Conservation (phyloP, 305 asterid genomes). For the Plantago coronopus region DNA sequence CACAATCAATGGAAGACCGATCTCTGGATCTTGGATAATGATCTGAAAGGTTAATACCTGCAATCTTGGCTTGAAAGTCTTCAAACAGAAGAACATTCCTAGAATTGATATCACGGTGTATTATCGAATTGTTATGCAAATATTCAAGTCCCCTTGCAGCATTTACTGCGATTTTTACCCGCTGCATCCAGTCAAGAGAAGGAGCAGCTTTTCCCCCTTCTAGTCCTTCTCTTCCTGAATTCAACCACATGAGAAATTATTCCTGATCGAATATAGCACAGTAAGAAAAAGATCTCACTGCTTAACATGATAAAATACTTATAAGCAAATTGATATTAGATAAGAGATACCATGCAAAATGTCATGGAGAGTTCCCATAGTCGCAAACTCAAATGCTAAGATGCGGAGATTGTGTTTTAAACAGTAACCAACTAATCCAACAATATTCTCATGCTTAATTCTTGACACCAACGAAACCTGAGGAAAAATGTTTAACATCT, state of each 20-base stretch:
- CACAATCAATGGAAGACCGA: slow-evolving; percentile 47
- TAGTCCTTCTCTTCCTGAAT: slow-evolving; percentile 45
- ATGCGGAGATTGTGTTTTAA: slow-evolving; percentile 57
- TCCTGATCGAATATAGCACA: slow-evolving; percentile 2
- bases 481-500: slow-evolving; percentile 11
- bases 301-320: too few relatives aligned
- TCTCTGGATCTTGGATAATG: too few relatives aligned
- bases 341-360: slow-evolving; percentile 57
- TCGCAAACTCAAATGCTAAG: slow-evolving; percentile 68
- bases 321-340: not conserved
- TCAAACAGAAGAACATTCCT: slow-evolving; percentile 83
- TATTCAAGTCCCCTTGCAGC: slow-evolving; percentile 84
- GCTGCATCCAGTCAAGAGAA: slow-evolving; percentile 65
- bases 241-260: too few relatives aligned
- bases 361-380: slow-evolving; percentile 77
- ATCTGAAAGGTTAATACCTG: slow-evolving; percentile 76
- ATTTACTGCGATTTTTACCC: slow-evolving; percentile 69
- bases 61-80: slow-evolving; percentile 66
- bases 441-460: slow-evolving; percentile 71
- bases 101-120: slow-evolving; percentile 75
- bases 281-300: too few relatives aligned
- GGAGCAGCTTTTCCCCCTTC: slow-evolving; percentile 69
- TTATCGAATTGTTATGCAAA: slow-evolving; percentile 57
- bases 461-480: slow-evolving; percentile 75
- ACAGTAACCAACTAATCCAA: slow-evolving; percentile 60